These are phyloP conservation scores for Zalaria sp. DNA, from an alignment of 2,329 filamentous ascomycete species.

Conservation along the genomic window DNA sequence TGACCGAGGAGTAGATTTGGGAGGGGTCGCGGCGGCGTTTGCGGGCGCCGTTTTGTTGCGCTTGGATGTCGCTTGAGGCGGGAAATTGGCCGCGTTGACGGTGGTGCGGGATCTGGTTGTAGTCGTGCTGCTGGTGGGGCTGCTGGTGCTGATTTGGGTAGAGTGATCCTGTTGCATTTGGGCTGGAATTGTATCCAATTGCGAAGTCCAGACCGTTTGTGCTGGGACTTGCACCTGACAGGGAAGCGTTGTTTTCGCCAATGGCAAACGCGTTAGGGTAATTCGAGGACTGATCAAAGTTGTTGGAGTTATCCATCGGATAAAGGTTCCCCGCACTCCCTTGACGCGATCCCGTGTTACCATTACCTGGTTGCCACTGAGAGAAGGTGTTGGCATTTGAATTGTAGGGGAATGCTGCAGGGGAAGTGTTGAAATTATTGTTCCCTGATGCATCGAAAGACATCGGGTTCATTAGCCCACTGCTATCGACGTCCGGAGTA, in stretches of 20 bases:
- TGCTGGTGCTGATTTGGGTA: not conserved
- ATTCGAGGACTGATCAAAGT: constrained; percentile 16
- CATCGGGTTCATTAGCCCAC: constrained; percentile 15
- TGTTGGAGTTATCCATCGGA: constrained; percentile 17
- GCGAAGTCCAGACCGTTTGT: constrained; percentile 37
- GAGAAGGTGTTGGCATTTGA: constrained; percentile 9
- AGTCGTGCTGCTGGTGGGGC: not conserved
- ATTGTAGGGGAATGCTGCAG: constrained; percentile 10
- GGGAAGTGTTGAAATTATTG: constrained; percentile 7
- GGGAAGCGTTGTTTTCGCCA: constrained; percentile 40
- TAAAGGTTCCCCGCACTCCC: constrained; percentile 28
- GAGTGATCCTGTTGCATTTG: constrained; percentile 3
- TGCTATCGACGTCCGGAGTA: constrained; percentile 16
- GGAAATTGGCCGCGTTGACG: not conserved
- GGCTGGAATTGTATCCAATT: constrained; percentile 19
- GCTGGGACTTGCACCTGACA: constrained; percentile 44
- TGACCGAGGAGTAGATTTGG: constrained; percentile 76
- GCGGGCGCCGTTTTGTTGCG: constrained; percentile 12
- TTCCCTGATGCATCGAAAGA: constrained; percentile 14
- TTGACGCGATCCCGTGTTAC: constrained; percentile 25
- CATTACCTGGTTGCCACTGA: constrained; percentile 17
- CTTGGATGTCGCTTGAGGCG: constrained; percentile 11
- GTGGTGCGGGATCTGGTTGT: not conserved
- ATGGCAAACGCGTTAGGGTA: constrained; percentile 47
- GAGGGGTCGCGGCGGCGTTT: constrained; percentile 59